Conservation (phyloP, 2,329 filamentous ascomycete genomes). For the Orbilia javanica region DNA sequence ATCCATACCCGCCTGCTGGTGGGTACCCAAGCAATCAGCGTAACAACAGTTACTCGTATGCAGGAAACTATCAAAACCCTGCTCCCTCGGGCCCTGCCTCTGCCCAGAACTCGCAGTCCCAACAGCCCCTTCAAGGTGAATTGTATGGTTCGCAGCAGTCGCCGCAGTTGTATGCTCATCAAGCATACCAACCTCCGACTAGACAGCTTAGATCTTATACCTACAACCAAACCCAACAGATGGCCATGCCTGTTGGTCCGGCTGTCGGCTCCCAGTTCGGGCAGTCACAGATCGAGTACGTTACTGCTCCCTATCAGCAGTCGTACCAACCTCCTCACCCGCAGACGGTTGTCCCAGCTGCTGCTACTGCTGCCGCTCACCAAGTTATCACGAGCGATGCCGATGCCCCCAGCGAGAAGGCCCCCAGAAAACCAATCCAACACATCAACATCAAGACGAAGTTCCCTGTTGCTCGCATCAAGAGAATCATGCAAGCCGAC, state of each 20-base stretch:
- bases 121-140: constrained; percentile 25
- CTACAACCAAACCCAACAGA: constrained; percentile 20
- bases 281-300: constrained; percentile 13
- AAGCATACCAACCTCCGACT: constrained; percentile 56
- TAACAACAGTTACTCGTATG: constrained; percentile 45
- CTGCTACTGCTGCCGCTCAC: constrained; percentile 2
- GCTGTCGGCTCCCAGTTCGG: constrained; percentile 8
- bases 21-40: constrained; percentile 55
- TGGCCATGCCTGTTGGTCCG: not conserved
- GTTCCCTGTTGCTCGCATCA: constrained; percentile 96
- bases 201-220: constrained; percentile 47
- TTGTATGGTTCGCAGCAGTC: constrained; percentile 27
- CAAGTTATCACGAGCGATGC: constrained; percentile 5
- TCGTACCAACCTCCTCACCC: constrained; percentile 37
- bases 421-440: constrained; percentile 32
- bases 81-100: not conserved
- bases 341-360: constrained; percentile 3
- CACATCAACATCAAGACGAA: constrained; percentile 85
- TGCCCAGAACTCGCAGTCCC: constrained; percentile 12
- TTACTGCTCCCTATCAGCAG: constrained; percentile 21
- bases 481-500: constrained; percentile 99
- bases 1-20: constrained; percentile 47
- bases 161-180: constrained; percentile 47
- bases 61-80: constrained; percentile 45
- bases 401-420: constrained; percentile 1